phyloP scores from a whole-genome alignment of 1,284 basidiomycete species.

The Trametes sp. region DNA sequence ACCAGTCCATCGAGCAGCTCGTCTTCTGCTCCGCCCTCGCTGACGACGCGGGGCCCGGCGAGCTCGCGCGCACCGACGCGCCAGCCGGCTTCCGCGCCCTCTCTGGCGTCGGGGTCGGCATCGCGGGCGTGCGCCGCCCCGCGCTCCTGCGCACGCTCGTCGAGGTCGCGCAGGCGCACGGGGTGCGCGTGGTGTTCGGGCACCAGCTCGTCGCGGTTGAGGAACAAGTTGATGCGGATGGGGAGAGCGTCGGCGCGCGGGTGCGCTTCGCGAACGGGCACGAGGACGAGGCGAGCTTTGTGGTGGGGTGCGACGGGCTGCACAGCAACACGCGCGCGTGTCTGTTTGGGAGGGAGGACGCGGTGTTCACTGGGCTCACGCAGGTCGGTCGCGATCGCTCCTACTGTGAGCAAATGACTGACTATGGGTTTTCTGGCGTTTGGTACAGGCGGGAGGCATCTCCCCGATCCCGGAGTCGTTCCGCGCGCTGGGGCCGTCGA shows the following conservation, averaged over 20 bases:
- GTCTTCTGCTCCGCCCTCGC: slow-evolving; percentile 42
- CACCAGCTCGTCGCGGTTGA: slow-evolving; percentile 45
- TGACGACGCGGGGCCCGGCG: slow-evolving; percentile 36
- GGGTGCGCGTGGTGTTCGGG: slow-evolving; percentile 48
- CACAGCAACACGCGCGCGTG: slow-evolving; percentile 50
- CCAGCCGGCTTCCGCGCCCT: slow-evolving; percentile 29
- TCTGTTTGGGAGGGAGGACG: slow-evolving; percentile 51
- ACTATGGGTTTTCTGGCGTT: neutral
- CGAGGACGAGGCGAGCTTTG: slow-evolving; percentile 48
- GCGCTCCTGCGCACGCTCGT: slow-evolving; percentile 45
- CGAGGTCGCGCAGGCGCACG: slow-evolving; percentile 44
- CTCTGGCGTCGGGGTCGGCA: slow-evolving; percentile 34
- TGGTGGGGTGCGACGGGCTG: slow-evolving; percentile 56
- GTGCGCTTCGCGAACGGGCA: slow-evolving; percentile 50
- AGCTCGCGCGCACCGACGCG: slow-evolving; percentile 41
- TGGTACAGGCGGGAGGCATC: slow-evolving; percentile 45
- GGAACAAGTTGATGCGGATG: slow-evolving; percentile 33
- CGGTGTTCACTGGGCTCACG: slow-evolving; percentile 49
- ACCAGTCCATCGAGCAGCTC: slow-evolving; percentile 37
- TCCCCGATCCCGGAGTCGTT: slow-evolving; percentile 41
- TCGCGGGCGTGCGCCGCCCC: slow-evolving; percentile 42
- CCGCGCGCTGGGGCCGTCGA: slow-evolving; percentile 20
- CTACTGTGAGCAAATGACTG: neutral
- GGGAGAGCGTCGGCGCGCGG: slow-evolving; percentile 42
- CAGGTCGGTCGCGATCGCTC: slow-evolving; percentile 42